Conservation (phyloP, 352 stramenopile species). For the Saprolegnia parasitica region DNA sequence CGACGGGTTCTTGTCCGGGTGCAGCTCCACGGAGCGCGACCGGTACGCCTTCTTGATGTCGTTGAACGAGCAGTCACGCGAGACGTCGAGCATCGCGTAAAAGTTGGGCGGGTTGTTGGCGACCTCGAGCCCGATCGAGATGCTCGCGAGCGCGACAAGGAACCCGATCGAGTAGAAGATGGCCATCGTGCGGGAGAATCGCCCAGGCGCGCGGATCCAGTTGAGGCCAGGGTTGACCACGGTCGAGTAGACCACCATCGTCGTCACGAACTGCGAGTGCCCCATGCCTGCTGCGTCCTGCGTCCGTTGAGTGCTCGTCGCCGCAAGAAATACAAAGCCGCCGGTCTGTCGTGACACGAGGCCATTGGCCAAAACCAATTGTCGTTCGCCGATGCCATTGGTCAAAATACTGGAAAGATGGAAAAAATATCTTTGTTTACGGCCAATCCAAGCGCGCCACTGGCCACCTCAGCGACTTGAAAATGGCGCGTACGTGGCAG, state of each 20-base stretch:
- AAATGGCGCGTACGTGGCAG: too few relatives aligned
- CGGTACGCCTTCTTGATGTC: conserved; percentile 98
- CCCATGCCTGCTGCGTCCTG: background rate
- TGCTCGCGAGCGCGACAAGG: conserved; percentile 83
- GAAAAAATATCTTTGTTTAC: too few relatives aligned
- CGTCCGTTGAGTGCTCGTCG: background rate
- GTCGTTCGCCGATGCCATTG: background rate
- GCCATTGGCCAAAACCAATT: background rate
- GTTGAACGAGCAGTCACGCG: conserved; percentile 79
- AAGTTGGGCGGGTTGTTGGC: conserved; percentile 75
- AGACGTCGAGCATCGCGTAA: conserved; percentile 90
- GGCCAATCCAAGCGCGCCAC: too few relatives aligned
- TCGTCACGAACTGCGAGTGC: conserved; percentile 29
- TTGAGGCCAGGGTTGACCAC: conserved; percentile 89
- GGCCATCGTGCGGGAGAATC: conserved; percentile 89
- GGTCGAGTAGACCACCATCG: conserved; percentile 85
- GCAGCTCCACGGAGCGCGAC: conserved; percentile 89
- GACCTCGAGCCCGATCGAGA: conserved; percentile 87
- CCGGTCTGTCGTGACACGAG: too few relatives aligned
- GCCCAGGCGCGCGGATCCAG: conserved; percentile 93
- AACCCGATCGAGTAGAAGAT: conserved; percentile 95
- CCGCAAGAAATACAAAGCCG: background rate
- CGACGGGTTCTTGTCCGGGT: conserved; percentile 96
- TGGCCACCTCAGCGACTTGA: too few relatives aligned
- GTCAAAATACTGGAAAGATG: background rate